These are phyloP conservation scores for Venturia carpophila DNA, from an alignment of 2,329 filamentous ascomycete genomes.

Conservation along the genomic window DNA sequence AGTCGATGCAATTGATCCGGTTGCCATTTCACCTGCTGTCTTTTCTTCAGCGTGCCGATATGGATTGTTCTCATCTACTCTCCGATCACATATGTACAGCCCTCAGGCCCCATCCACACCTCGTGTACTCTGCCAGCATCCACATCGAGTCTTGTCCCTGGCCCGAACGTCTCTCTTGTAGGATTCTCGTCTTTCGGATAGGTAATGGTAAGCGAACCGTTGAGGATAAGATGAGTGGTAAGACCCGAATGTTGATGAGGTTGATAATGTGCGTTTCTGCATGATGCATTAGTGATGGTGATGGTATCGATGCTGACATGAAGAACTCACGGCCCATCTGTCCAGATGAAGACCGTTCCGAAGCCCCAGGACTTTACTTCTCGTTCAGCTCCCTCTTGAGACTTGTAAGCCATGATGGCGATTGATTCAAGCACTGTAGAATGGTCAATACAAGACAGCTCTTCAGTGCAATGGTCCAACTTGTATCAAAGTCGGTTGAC, in stretches of 20 bases:
- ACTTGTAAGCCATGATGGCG: background rate
- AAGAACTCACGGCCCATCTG: conserved; percentile 55
- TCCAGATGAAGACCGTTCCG: conserved; percentile 62
- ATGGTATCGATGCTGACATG: conserved; percentile 13
- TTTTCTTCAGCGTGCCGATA: background rate
- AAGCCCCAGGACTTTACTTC: conserved; percentile 65
- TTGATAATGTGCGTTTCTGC: conserved; percentile 58
- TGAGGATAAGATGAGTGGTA: conserved; percentile 62
- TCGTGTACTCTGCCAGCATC: conserved; percentile 57
- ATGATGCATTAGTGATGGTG: conserved; percentile 17
- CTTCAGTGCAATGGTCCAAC: background rate
- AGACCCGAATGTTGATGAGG: conserved; percentile 57
- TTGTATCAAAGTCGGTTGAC: too few relatives aligned
- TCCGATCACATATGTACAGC: conserved; percentile 61
- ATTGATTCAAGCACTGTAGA: background rate
- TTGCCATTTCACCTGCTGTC: background rate
- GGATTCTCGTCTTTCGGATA: conserved; percentile 53
- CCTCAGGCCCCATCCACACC: conserved; percentile 58
- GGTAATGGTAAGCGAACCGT: conserved; percentile 57
- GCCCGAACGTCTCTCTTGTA: conserved; percentile 51
- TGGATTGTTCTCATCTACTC: conserved; percentile 31
- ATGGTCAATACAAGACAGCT: background rate
- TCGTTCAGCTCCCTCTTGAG: conserved; percentile 38
- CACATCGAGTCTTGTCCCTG: conserved; percentile 58
- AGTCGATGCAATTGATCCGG: background rate